Evolutionary conservation across 2,329 filamentous ascomycete genomes (phyloP), one percentile per base, ranked within the genome.

Genomic region (Onygena corvina): DNA sequence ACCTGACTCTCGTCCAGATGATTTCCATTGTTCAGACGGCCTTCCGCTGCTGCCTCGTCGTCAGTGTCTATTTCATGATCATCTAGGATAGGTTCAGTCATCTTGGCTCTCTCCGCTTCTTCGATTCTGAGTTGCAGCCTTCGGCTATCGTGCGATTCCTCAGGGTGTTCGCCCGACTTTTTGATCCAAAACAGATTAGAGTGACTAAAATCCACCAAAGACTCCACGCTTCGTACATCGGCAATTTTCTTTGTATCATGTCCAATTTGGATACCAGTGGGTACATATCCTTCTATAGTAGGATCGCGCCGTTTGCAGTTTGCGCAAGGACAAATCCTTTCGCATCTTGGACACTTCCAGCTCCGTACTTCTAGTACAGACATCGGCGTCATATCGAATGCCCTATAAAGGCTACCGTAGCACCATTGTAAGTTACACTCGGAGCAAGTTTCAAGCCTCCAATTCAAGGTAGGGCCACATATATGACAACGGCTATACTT

Each of bases 191-290:
- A 77, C 21, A 94, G 71, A 62, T 98, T 98, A 48, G 93, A 90
- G 34, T 86, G 74, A 21, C 85, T 81, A 65, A 95, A 95, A 62
- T 96, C 88, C 6, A 96, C 87, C 18, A 96, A 75, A 20, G 81
- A 83, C 64, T 96, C 90, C 4, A 94, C 80, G 59, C 89, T 95
- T 52, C 92, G 81, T 47, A 86, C 83, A 66, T 98, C 92, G 1
- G 92, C 90, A 45, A 96, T 81, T 29, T 84, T 83, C 48, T 81
- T 84, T 0, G 92, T 98, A 57, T 96, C 88, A 59, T 95, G 88
- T 0, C 92, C 92, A 1, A 96, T 76, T 1, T 90, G 72, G 0
- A 88, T 94, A 50, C 84, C 86, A 59, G 86, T 92, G 0, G 92
- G 92, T 47, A 84, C 79, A 60, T 94, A 94, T 0, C 89, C 85